phyloP scores from a whole-genome alignment of 225 moss, liverwort and hornwort genomes.

The Pseudoscleropodium purum region DNA sequence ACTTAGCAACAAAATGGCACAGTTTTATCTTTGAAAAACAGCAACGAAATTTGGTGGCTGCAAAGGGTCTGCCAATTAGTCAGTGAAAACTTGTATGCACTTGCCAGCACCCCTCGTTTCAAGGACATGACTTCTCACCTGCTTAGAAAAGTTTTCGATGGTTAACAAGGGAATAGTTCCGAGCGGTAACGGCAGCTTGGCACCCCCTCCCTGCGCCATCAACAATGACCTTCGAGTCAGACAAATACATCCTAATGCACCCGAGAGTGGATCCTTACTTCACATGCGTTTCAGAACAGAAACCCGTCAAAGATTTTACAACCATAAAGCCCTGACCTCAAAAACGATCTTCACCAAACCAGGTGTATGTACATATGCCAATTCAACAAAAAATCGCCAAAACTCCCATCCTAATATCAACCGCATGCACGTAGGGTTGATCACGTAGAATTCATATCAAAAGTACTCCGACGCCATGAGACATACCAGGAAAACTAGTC shows the following conservation, averaged over 20 bases:
- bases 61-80: not conserved
- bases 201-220: slow-evolving; percentile 60
- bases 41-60: not conserved
- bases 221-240: not conserved
- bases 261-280: not conserved
- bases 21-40: not conserved
- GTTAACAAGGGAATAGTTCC: slow-evolving; percentile 86
- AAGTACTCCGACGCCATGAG: not conserved
- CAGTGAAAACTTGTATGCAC: not conserved
- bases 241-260: not conserved
- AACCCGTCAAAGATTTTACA: not conserved
- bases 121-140: slow-evolving; percentile 14
- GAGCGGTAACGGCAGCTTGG: slow-evolving; percentile 60
- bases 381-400: not conserved
- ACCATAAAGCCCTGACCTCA: not conserved
- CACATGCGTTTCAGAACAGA: not conserved
- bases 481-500: slow-evolving; percentile 83
- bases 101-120: not conserved
- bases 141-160: slow-evolving; percentile 81
- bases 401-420: not conserved
- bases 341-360: not conserved
- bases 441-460: not conserved
- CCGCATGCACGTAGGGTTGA: not conserved
- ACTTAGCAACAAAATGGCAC: not conserved
- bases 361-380: not conserved